Percentiles rank a stretch among this genome's conserved stretches.
These are phyloP conservation scores for Corchorus capsularis DNA, from an alignment of 345 rosid genomes.

Conservation along the genomic window DNA sequence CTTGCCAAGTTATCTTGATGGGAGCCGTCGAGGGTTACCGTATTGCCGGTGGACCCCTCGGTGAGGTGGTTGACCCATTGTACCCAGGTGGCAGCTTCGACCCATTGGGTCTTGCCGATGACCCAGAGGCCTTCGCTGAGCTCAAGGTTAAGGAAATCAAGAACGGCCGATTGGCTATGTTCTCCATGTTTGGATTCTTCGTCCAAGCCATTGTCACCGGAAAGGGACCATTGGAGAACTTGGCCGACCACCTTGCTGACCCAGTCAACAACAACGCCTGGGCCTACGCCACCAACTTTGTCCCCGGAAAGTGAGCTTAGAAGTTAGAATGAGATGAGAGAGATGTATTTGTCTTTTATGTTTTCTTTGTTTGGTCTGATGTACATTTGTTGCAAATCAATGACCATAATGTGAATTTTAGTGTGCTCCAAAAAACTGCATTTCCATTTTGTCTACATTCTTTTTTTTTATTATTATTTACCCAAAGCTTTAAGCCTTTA, in stretches of 20 bases:
- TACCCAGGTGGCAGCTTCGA: slow-evolving; percentile 57
- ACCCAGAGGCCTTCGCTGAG: slow-evolving; percentile 59
- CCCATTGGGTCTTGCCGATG: slow-evolving; percentile 61
- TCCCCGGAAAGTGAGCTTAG: slow-evolving; percentile 52
- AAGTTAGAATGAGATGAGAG: not conserved
- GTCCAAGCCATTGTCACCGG: slow-evolving; percentile 61
- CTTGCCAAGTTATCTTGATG: slow-evolving; percentile 64
- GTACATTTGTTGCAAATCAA: slow-evolving; percentile 29
- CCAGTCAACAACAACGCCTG: slow-evolving; percentile 60
- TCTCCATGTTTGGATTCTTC: slow-evolving; percentile 58
- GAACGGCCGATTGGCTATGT: slow-evolving; percentile 62
- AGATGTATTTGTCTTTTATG: not conserved
- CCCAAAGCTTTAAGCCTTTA: not conserved
- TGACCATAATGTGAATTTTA: slow-evolving; percentile 24
- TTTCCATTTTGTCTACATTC: not conserved
- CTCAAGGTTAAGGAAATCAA: slow-evolving; percentile 59
- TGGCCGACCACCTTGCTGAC: slow-evolving; percentile 63
- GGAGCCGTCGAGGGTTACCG: slow-evolving; percentile 83
- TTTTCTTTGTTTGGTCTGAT: slow-evolving; percentile 7
- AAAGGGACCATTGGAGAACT: slow-evolving; percentile 52
- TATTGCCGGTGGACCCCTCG: slow-evolving; percentile 64
- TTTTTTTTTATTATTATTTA: too few relatives aligned
- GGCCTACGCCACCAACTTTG: slow-evolving; percentile 60
- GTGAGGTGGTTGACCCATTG: slow-evolving; percentile 49
- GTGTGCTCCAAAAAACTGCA: slow-evolving; percentile 11